A percentile compares a stretch with the other conserved stretches of the same genome.
These are phyloP conservation scores for Cladorrhinum samala DNA, from an alignment of 495 filamentous ascomycete genomes.

Conservation along the genomic window DNA sequence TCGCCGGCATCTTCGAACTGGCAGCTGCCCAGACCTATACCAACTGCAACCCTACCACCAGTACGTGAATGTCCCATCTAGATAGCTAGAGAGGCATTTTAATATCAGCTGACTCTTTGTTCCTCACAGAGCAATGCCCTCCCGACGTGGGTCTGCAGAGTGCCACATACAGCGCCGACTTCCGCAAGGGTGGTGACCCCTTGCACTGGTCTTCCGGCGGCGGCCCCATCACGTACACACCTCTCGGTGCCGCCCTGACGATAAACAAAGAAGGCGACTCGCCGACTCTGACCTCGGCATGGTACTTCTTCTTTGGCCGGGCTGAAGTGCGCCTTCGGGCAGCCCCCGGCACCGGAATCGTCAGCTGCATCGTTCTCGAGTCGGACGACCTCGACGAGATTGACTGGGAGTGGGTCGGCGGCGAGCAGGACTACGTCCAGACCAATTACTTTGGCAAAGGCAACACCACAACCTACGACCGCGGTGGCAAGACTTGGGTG, in stretches of 20 bases:
- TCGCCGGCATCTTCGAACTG: not conserved
- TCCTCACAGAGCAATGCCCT: slow-evolving; percentile 7
- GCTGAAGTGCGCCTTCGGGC: slow-evolving; percentile 59
- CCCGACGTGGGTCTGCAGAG: slow-evolving; percentile 10
- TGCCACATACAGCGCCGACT: slow-evolving; percentile 46
- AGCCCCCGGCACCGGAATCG: slow-evolving; percentile 59
- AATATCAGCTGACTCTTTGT: no score
- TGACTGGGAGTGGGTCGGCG: slow-evolving; percentile 76
- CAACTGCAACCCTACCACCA: slow-evolving; percentile 11
- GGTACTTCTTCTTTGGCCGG: slow-evolving; percentile 75
- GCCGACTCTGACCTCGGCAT: slow-evolving; percentile 60
- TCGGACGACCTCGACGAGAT: slow-evolving; percentile 90
- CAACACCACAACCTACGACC: slow-evolving; percentile 63
- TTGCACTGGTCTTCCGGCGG: slow-evolving; percentile 61
- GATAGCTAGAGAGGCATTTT: no score
- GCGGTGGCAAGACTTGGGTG: slow-evolving; percentile 57
- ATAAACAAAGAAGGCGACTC: slow-evolving; percentile 66
- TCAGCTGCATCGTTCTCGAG: slow-evolving; percentile 76
- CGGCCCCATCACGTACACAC: slow-evolving; percentile 48
- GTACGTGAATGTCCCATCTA: slow-evolving; percentile 1
- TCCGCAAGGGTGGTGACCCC: slow-evolving; percentile 53
- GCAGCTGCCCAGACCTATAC: slow-evolving; percentile 7
- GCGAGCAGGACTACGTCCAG: slow-evolving; percentile 60
- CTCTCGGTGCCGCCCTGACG: slow-evolving; percentile 63
- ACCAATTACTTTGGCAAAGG: slow-evolving; percentile 94